These are phyloP conservation scores for Achaetomiella virescens DNA, from an alignment of 495 filamentous ascomycete species.

Conservation along the genomic window DNA sequence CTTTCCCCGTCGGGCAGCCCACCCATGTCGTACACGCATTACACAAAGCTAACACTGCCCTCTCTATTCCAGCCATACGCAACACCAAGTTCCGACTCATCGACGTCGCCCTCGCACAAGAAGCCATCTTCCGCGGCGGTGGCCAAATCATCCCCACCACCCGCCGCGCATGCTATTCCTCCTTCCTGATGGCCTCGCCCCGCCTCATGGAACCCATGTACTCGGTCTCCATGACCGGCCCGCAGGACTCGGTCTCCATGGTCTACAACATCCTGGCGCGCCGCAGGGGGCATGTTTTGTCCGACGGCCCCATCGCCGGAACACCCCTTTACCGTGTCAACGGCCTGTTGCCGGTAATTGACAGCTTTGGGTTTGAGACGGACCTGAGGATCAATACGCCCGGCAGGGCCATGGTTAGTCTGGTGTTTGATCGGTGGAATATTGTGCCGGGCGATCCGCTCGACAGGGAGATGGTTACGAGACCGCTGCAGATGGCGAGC, in stretches of 20 bases:
- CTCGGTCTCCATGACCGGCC: conserved; percentile 83
- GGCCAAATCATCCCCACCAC: conserved; percentile 96
- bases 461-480: conserved; percentile 74
- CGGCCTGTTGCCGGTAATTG: conserved; percentile 90
- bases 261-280: conserved; percentile 89
- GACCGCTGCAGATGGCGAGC: conserved; percentile 78
- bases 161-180: conserved; percentile 84
- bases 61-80: conserved; percentile 64
- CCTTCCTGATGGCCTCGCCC: conserved; percentile 94
- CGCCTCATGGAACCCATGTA: conserved; percentile 96
- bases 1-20: background rate
- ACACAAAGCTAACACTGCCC: background rate
- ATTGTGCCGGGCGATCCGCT: conserved; percentile 93
- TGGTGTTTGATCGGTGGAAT: conserved; percentile 95
- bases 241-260: conserved; percentile 78
- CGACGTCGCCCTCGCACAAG: conserved; percentile 76
- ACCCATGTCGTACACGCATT: background rate
- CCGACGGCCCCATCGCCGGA: conserved; percentile 87
- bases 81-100: conserved; percentile 95
- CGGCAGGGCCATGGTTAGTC: conserved; percentile 77
- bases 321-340: conserved; percentile 90
- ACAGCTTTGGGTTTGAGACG: conserved; percentile 95
- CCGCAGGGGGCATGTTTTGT: conserved; percentile 84
- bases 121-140: conserved; percentile 89
- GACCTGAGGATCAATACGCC: conserved; percentile 94